Base-by-base conservation (phyloP, 2,329 filamentous ascomycete species). In the Clonostachys rhizophaga region DNA sequence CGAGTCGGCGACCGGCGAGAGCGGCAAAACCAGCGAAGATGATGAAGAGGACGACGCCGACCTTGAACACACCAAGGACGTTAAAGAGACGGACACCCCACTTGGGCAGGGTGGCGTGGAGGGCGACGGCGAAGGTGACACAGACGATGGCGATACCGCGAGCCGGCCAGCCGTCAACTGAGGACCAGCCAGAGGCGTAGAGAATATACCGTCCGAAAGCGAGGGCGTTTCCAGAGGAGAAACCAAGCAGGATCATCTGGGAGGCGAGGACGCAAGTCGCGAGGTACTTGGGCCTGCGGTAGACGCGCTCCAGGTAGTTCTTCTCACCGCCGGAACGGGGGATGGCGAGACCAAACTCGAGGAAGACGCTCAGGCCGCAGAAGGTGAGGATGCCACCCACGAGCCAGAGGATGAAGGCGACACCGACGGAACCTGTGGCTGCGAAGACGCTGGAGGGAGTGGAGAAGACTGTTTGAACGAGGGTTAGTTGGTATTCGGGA, bases 261-360 rank as follows among this genome's bases (percentile, higher is more conserved):
- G 79, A 67, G 4, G 79, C 79, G 34, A 84, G 68, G 3, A 84
- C 71, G 50, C 77, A 80, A 0, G 79, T 81, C 1, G 79, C 74
- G 2, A 85, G 61, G 59, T 82, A 81, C 48, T 72, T 75, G 1
- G 81, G 81, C 18, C 68, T 73, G 3, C 71, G 71, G 62, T 83
- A 84, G 14, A 81, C 76, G n/a, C 76, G 70, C 55, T 85, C 81
- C 13, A 85, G 75, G 56, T 85, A 85, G 59, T 83, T 81, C 69
- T 85, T 85, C 52, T 84, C 81, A 17, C 82, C 82, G 13, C 82
- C 81, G 13, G 78, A 82, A 35, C 76, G 69, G 3, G 81, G 81
- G 35, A 84, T 82, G 5, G 78, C 79, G 5, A 81, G 70, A 20
- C 81, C 81, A 53, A 83, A 84, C 55, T 84, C 82, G 43, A 85